Evolutionary conservation across 495 filamentous ascomycete species (phyloP).

Genomic region (Antarctomyces pellizariae): DNA sequence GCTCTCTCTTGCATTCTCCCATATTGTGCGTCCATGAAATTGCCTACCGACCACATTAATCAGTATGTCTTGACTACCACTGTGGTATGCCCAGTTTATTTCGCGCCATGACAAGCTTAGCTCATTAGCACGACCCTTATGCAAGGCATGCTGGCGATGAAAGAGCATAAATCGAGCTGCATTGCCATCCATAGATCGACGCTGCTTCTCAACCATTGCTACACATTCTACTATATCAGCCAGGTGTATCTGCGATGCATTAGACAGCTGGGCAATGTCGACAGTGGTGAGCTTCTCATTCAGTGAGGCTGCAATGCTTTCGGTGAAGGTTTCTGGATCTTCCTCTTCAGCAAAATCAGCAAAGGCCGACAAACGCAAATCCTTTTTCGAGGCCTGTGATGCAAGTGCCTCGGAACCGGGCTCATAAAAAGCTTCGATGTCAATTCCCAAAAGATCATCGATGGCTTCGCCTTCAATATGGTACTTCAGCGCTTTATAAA

Average conservation of each 20-base stretch:
- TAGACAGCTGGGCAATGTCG: constrained; percentile 61
- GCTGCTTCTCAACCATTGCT: constrained; percentile 68
- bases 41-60: constrained; percentile 68
- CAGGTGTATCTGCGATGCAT: constrained; percentile 72
- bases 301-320: constrained; percentile 43
- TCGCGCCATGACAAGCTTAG: constrained; percentile 73
- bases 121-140: constrained; percentile 36
- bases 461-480: constrained; percentile 62
- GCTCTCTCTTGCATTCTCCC: constrained; percentile 65
- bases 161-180: constrained; percentile 78
- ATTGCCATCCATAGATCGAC: constrained; percentile 80
- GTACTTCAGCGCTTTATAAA: constrained; percentile 65
- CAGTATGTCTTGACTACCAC: constrained; percentile 77
- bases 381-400: constrained; percentile 22
- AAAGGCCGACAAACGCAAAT: constrained; percentile 28
- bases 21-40: constrained; percentile 52
- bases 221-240: constrained; percentile 76
- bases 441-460: constrained; percentile 56
- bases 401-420: constrained; percentile 12
- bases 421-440: constrained; percentile 44
- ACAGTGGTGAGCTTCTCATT: constrained; percentile 56
- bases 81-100: constrained; percentile 87
- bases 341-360: constrained; percentile 32
- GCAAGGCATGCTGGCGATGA: constrained; percentile 63
- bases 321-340: constrained; percentile 39